A percentile compares a stretch with the other conserved stretches of the same genome.
Evolutionary conservation across 2,329 filamentous ascomycete species (phyloP).

Genomic region (Nemania sp.): DNA sequence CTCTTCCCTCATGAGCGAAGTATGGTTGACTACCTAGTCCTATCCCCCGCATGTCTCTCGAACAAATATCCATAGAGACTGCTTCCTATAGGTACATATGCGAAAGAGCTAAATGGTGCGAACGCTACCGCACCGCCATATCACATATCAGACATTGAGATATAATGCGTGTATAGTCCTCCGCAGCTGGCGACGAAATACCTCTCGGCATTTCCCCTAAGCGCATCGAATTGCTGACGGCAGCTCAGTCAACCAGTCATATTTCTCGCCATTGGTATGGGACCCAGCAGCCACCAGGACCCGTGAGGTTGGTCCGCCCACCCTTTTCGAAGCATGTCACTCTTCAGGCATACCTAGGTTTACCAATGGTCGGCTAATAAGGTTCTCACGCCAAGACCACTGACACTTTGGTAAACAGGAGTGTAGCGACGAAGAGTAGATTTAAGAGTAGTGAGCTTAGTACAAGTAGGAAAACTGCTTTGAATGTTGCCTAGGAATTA

Average conservation of each 20-base stretch:
- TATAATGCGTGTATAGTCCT: background rate
- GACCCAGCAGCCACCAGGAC: conserved; percentile 30
- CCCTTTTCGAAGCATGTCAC: conserved; percentile 26
- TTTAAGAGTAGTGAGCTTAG: too few species aligned
- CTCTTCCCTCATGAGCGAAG: background rate
- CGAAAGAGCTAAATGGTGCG: background rate
- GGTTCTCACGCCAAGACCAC: conserved; percentile 34
- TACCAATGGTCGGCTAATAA: conserved; percentile 24
- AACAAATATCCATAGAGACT: too few species aligned
- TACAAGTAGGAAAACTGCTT: background rate
- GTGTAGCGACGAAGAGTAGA: background rate
- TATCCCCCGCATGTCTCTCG: too few species aligned
- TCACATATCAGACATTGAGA: background rate
- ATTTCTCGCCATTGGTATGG: conserved; percentile 24
- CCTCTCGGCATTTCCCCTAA: conserved; percentile 15
- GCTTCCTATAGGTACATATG: too few species aligned
- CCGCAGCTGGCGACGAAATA: conserved; percentile 1
- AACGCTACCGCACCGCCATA: background rate
- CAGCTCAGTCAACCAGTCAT: conserved; percentile 23
- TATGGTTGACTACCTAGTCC: too few species aligned
- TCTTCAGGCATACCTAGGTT: conserved; percentile 8
- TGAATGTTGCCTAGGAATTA: conserved; percentile 4
- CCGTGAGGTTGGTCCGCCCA: conserved; percentile 26
- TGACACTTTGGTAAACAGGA: conserved; percentile 12
- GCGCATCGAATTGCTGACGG: conserved; percentile 28